Evolutionary conservation across 2,329 filamentous ascomycete genomes (phyloP), one percentile per base, ranked within the genome.

Genomic region (Aspergillus pseudonomiae): DNA sequence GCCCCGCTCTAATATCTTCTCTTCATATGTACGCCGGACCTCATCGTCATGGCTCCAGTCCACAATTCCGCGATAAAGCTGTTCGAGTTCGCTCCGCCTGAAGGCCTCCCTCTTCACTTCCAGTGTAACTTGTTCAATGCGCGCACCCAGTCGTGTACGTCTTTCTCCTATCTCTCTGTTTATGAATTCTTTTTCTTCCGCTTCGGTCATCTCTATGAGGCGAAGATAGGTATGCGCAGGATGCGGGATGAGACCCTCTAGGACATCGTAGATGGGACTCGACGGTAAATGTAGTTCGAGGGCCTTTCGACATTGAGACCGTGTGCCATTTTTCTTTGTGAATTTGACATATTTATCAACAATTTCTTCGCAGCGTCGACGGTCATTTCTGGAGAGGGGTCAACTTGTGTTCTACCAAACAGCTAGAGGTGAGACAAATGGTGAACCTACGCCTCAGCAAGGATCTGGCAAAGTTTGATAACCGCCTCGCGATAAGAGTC

Each of bases 31-130:
- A 43, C 94, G 89, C 53, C 95, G 87, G 39, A 93, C 76, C 26
- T 94, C 92, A 73, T 99, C 95, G 71, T 98, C 93, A 62, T 82
- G 87, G 11, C 90, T 90, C 95, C 95, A 99, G 74, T 97, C 89
- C 73, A 97, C 94, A 57, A 97, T 85, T 58, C 93, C 86, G 62
- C 88, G 87, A 74, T 97, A 98, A 53, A 96, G 80, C 41, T 88
- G 81, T 71, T 94, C 93, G n/a, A 99, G 80, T 63, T 88, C 85
- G 77, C 93, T 97, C 65, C 87, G 84, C 34, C 82, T 82, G 68
- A 92, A 89, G 1, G 97, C 89, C 76, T 99, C 95, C 41, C 89
- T 85, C 76, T 94, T 97, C 56, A 96, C 95, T 65, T 97, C 92
- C 2, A 87, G 77, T 0, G 91, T 97, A 26, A 98, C 94, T 65